These are phyloP conservation scores for Friedmanniomyces simplex DNA, from an alignment of 495 filamentous ascomycete species.

Conservation along the genomic window DNA sequence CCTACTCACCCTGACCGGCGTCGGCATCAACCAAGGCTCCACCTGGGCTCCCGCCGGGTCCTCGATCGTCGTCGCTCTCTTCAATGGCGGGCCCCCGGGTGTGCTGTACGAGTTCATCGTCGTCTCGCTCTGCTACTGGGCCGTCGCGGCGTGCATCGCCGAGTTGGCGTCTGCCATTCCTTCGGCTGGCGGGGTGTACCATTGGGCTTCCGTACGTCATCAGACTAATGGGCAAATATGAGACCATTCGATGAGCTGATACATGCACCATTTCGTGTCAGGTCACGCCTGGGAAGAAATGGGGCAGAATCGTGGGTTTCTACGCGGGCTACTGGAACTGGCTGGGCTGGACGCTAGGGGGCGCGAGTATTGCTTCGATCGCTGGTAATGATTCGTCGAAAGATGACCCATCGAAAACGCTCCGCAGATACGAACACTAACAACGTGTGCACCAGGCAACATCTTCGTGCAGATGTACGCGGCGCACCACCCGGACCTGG, in stretches of 20 bases:
- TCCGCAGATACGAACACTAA: constrained; percentile 52
- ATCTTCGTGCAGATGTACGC: constrained; percentile 45
- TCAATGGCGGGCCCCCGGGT: constrained; percentile 47
- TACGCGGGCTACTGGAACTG: constrained; percentile 14
- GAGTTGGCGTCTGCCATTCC: constrained; percentile 69
- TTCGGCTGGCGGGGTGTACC: constrained; percentile 64
- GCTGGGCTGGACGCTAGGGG: constrained; percentile 5
- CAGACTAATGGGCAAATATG: too few relatives aligned
- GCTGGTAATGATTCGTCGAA: constrained; percentile 31
- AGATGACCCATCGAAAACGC: constrained; percentile 35
- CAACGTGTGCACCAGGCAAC: constrained; percentile 19
- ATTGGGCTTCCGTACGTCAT: constrained; percentile 48
- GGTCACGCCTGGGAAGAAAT: constrained; percentile 41
- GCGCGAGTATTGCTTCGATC: background rate
- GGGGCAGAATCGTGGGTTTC: constrained; percentile 1
- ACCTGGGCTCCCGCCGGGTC: background rate
- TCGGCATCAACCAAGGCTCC: background rate
- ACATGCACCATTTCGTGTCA: too few relatives aligned
- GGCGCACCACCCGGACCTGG: constrained; percentile 52
- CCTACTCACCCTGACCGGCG: background rate
- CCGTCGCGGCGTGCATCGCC: constrained; percentile 44
- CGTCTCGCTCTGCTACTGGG: constrained; percentile 43
- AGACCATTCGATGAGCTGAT: too few relatives aligned
- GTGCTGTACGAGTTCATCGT: constrained; percentile 48
- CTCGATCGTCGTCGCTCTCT: constrained; percentile 18